phyloP scores from a whole-genome alignment of 1,139 yeast genomes.

The Eremothecium cymbalariae region DNA sequence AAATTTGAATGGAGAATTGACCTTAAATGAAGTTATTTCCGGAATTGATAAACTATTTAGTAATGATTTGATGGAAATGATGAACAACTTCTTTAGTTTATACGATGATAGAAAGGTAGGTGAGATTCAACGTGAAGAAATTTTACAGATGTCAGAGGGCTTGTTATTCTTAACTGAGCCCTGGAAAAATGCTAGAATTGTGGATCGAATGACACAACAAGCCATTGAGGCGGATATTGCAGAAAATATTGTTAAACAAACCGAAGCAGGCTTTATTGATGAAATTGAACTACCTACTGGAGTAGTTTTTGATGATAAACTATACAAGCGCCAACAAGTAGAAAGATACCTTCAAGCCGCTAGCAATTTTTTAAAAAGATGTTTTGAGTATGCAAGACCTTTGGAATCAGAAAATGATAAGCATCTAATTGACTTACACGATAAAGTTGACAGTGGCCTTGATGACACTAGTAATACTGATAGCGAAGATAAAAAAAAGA shows the following conservation, averaged over 20 bases:
- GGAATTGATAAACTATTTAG: conserved; percentile 69
- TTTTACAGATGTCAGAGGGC: conserved; percentile 80
- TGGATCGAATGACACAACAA: conserved; percentile 52
- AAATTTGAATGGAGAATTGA: conserved; percentile 45
- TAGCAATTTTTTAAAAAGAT: conserved; percentile 75
- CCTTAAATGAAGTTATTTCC: conserved; percentile 58
- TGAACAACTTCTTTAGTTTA: conserved; percentile 70
- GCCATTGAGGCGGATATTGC: conserved; percentile 61
- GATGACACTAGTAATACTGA: background rate
- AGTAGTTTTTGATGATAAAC: conserved; percentile 52
- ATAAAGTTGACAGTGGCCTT: conserved; percentile 14
- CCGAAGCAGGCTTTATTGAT: conserved; percentile 27
- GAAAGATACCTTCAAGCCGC: conserved; percentile 83
- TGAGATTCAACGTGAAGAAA: conserved; percentile 66
- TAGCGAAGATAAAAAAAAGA: conserved; percentile 20
- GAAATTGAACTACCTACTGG: conserved; percentile 50
- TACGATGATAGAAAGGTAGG: conserved; percentile 60
- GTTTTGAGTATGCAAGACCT: conserved; percentile 86
- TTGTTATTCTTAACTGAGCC: conserved; percentile 74
- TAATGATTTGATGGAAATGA: conserved; percentile 67
- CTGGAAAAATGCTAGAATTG: conserved; percentile 59
- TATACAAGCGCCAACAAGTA: conserved; percentile 59
- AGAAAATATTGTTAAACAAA: conserved; percentile 41
- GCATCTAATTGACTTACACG: conserved; percentile 37
- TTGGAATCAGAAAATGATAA: conserved; percentile 40